Percentiles rank a stretch among this genome's conserved stretches.
Evolutionary conservation across 2,329 filamentous ascomycete species (phyloP).

Genomic region (Pseudogymnoascus sp.): DNA sequence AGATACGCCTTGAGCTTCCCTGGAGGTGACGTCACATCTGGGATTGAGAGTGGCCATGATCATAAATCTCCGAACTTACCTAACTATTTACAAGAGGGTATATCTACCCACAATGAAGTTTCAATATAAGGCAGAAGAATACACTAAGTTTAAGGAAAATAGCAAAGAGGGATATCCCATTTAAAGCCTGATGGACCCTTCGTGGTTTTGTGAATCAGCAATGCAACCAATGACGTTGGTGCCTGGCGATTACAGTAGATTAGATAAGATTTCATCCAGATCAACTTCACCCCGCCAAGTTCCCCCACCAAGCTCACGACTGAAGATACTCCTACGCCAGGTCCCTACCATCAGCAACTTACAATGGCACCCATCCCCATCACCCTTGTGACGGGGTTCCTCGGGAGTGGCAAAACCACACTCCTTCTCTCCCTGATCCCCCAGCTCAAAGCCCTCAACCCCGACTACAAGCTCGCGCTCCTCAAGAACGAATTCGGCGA

Average conservation of each 20-base stretch:
- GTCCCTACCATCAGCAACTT: background rate
- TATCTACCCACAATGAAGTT: background rate
- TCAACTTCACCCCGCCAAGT: background rate
- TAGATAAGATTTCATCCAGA: background rate
- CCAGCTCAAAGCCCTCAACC: conserved; percentile 68
- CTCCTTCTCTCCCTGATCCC: conserved; percentile 89
- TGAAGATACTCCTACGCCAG: background rate
- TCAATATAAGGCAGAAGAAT: background rate
- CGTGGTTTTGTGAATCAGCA: background rate
- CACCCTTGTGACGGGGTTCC: conserved; percentile 92
- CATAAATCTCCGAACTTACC: background rate
- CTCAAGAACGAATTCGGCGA: conserved; percentile 99
- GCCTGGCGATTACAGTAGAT: background rate
- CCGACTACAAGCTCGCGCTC: conserved; percentile 76
- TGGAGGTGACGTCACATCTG: background rate
- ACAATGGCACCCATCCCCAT: conserved; percentile 68
- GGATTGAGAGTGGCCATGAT: background rate
- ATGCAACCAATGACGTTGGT: background rate
- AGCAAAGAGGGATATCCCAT: background rate
- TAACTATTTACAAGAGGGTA: background rate
- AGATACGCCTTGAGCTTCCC: background rate
- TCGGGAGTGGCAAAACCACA: conserved; percentile 93
- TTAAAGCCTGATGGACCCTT: background rate
- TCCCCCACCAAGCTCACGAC: background rate
- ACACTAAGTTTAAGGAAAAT: background rate